A percentile compares a stretch with the other conserved stretches of the same genome.
These are phyloP conservation scores for Cornus controversa DNA, from an alignment of 148 eudicot genomes.

Conservation along the genomic window DNA sequence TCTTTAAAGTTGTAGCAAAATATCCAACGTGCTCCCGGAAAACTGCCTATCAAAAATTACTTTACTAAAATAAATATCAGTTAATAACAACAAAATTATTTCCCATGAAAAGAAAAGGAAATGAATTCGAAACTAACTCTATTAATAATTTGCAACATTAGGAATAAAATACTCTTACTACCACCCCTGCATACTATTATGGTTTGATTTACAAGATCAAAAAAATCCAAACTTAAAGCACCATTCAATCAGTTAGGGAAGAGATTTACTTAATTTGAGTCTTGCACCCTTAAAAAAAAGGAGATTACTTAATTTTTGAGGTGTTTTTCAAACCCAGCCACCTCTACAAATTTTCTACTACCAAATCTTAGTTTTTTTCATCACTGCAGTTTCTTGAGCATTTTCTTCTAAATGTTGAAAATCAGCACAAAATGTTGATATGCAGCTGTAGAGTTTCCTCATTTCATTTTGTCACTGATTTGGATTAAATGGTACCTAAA, in stretches of 20 bases:
- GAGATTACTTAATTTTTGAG: neutral
- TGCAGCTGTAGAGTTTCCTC: neutral
- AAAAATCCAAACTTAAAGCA: neutral
- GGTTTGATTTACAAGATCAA: too few relatives aligned
- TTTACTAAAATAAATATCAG: neutral
- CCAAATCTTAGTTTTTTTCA: too few relatives aligned
- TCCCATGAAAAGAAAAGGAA: conserved; percentile 3
- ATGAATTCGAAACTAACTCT: too few relatives aligned
- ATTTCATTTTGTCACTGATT: neutral
- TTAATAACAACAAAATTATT: neutral
- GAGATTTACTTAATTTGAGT: neutral
- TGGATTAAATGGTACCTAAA: neutral
- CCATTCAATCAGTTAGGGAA: neutral
- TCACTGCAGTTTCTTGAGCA: neutral
- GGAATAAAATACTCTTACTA: too few relatives aligned
- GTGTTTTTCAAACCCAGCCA: neutral
- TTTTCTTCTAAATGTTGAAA: too few relatives aligned
- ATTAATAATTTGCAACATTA: too few relatives aligned
- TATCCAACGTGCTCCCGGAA: neutral
- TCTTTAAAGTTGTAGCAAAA: neutral
- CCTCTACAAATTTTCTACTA: neutral
- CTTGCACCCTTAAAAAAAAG: neutral
- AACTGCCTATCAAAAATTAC: neutral
- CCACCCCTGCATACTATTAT: too few relatives aligned
- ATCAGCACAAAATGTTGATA: neutral